phyloP scores from a whole-genome alignment of 208 protist genomes.

The Leishmania guyanensis region DNA sequence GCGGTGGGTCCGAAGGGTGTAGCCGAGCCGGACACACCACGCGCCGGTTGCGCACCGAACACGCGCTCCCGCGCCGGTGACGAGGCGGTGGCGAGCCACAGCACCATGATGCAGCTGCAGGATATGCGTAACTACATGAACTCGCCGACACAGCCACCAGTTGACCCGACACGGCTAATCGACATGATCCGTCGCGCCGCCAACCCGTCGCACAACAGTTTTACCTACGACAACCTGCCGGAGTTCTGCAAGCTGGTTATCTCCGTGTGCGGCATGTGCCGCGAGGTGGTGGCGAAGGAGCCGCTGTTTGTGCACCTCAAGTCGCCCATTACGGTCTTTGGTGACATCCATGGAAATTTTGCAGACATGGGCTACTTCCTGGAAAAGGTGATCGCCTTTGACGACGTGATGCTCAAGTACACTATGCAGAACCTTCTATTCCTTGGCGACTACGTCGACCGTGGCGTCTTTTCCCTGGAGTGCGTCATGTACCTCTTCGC shows the following conservation, averaged over 20 bases:
- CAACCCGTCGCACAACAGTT: conserved; percentile 73
- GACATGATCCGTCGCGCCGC: conserved; percentile 82
- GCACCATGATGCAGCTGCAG: conserved; percentile 89
- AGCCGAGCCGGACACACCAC: conserved; percentile 85
- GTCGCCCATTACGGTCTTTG: conserved; percentile 90
- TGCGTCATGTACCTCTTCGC: conserved; percentile 90
- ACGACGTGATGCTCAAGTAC: conserved; percentile 92
- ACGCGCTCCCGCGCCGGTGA: conserved; percentile 61
- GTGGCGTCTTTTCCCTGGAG: conserved; percentile 91
- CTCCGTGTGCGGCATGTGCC: conserved; percentile 84
- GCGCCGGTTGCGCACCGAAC: conserved; percentile 55
- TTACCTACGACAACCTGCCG: conserved; percentile 82
- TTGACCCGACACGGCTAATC: conserved; percentile 84
- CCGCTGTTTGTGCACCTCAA: conserved; percentile 87
- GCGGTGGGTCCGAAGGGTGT: conserved; percentile 79
- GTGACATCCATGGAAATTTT: conserved; percentile 95
- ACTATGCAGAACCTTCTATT: conserved; percentile 95
- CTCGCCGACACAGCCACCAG: conserved; percentile 79
- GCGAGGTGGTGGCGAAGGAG: conserved; percentile 87
- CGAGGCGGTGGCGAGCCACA: conserved; percentile 88
- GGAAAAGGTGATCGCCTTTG: conserved; percentile 87
- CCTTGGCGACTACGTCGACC: conserved; percentile 98
- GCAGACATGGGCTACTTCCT: conserved; percentile 92
- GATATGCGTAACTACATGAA: conserved; percentile 91
- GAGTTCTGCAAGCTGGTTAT: conserved; percentile 88